phyloP scores from a whole-genome alignment of 208 protist genomes.

The Blastocrithidia nonstop region DNA sequence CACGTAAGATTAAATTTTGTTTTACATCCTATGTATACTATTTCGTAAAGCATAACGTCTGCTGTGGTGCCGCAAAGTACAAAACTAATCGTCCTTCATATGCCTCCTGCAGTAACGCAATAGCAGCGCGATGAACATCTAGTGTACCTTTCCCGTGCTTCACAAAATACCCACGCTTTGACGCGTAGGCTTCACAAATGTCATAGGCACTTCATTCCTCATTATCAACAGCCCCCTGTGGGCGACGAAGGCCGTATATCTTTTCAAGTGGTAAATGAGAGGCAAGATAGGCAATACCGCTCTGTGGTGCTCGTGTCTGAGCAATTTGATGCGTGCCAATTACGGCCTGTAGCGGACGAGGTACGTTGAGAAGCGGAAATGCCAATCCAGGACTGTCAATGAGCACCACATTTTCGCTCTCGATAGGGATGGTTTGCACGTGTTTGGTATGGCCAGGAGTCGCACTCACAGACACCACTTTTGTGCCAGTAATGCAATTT shows the following conservation, averaged over 20 bases:
- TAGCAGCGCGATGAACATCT: conserved; percentile 82
- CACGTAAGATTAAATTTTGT: conserved; percentile 18
- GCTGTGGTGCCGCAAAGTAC: conserved; percentile 70
- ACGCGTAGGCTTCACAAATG: conserved; percentile 87
- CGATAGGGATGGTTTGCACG: conserved; percentile 90
- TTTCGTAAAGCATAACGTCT: conserved; percentile 28
- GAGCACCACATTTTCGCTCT: conserved; percentile 62
- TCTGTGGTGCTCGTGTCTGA: conserved; percentile 93
- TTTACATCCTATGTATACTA: conserved; percentile 22
- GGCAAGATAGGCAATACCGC: conserved; percentile 79
- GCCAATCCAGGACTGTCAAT: conserved; percentile 92
- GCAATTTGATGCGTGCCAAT: conserved; percentile 92
- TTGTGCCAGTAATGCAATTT: conserved; percentile 91
- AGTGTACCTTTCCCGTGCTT: conserved; percentile 68
- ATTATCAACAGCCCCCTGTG: conserved; percentile 26
- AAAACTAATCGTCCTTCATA: conserved; percentile 74
- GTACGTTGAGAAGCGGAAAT: conserved; percentile 77
- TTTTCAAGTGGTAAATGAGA: conserved; percentile 83
- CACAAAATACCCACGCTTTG: conserved; percentile 77
- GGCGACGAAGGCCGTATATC: conserved; percentile 72
- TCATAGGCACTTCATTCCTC: conserved; percentile 75
- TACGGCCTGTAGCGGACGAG: conserved; percentile 82
- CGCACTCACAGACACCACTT: conserved; percentile 87
- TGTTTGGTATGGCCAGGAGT: conserved; percentile 97
- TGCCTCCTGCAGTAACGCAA: conserved; percentile 78